Percentiles rank a stretch among this genome's conserved stretches.
Evolutionary conservation across 441 rosid species (phyloP).

Genomic region (Erodium texanum): DNA sequence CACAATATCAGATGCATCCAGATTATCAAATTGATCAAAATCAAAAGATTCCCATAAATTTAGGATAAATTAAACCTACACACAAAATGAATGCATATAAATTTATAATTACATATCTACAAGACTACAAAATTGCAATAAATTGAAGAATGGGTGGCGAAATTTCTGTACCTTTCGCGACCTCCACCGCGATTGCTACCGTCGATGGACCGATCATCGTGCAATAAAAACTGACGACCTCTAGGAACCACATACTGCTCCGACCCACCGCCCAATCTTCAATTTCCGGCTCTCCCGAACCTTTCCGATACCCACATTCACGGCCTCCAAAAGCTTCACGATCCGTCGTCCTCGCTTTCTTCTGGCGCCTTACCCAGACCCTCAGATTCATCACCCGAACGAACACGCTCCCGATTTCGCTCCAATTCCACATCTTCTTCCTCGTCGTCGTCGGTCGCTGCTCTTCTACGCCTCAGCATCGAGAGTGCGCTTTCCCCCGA

Average conservation of each 20-base stretch:
- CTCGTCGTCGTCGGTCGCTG: slow-evolving; percentile 18
- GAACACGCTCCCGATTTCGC: slow-evolving; percentile 4
- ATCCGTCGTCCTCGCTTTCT: slow-evolving; percentile 9
- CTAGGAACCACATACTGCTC: slow-evolving; percentile 13
- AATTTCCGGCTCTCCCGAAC: not conserved
- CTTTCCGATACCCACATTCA: not conserved
- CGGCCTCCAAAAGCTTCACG: slow-evolving; percentile 8
- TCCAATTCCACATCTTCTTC: not conserved
- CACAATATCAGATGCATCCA: too few relatives aligned
- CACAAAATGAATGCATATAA: too few relatives aligned
- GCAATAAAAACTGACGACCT: slow-evolving; percentile 22
- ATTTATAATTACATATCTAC: too few relatives aligned
- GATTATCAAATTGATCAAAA: too few relatives aligned
- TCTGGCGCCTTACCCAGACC: slow-evolving; percentile 16
- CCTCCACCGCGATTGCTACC: not conserved
- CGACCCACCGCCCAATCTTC: slow-evolving; percentile 6
- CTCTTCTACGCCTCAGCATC: slow-evolving; percentile 11
- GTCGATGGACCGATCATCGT: slow-evolving; percentile 23
- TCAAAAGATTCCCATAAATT: too few relatives aligned
- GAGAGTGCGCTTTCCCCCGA: slow-evolving; percentile 1
- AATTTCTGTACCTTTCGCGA: slow-evolving; percentile 14
- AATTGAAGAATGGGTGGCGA: not conserved
- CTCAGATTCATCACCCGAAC: slow-evolving; percentile 19
- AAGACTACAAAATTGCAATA: too few relatives aligned
- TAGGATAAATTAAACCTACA: too few relatives aligned